Percentiles rank a stretch among this genome's conserved stretches.
Conservation (phyloP, 2,329 filamentous ascomycete genomes). For the Exophiala viscosa region DNA sequence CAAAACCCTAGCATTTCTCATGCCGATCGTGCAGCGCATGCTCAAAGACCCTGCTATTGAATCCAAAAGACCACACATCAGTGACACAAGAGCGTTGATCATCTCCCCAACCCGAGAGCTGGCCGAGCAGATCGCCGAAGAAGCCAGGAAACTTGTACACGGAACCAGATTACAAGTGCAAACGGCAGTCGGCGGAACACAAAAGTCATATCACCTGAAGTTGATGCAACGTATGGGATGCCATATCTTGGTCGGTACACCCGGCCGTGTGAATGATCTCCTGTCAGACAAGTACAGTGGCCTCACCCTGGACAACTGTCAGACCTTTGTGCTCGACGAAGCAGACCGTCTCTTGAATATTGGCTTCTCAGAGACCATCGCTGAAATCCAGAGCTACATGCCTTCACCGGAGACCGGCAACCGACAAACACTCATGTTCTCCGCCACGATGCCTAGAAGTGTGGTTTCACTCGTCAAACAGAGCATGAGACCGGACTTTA, state of each 20-base stretch:
- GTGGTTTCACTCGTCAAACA: slow-evolving; percentile 74
- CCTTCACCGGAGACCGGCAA: slow-evolving; percentile 52
- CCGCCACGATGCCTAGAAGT: slow-evolving; percentile 81
- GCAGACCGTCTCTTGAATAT: slow-evolving; percentile 65
- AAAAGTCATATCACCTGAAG: slow-evolving; percentile 65
- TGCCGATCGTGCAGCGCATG: slow-evolving; percentile 47
- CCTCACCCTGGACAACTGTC: slow-evolving; percentile 45
- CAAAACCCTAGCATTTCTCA: slow-evolving; percentile 49
- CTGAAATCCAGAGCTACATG: slow-evolving; percentile 49
- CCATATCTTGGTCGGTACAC: slow-evolving; percentile 47
- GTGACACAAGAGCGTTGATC: slow-evolving; percentile 24
- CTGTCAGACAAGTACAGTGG: slow-evolving; percentile 42
- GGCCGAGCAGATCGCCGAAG: slow-evolving; percentile 48
- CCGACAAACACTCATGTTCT: slow-evolving; percentile 91
- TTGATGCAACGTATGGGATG: slow-evolving; percentile 59
- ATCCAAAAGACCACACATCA: slow-evolving; percentile 28
- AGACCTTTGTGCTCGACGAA: slow-evolving; percentile 54
- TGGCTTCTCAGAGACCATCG: slow-evolving; percentile 54
- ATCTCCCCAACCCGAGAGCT: slow-evolving; percentile 50
- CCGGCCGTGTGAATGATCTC: slow-evolving; percentile 47
- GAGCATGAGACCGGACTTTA: slow-evolving; percentile 77
- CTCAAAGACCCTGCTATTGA: slow-evolving; percentile 33
- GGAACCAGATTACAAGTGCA: slow-evolving; percentile 66
- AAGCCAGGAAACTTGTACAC: slow-evolving; percentile 52
- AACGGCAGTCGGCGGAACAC: slow-evolving; percentile 87